These are phyloP conservation scores for Phaeosphaeriaceae sp. DNA, from an alignment of 2,329 filamentous ascomycete genomes.

Conservation along the genomic window DNA sequence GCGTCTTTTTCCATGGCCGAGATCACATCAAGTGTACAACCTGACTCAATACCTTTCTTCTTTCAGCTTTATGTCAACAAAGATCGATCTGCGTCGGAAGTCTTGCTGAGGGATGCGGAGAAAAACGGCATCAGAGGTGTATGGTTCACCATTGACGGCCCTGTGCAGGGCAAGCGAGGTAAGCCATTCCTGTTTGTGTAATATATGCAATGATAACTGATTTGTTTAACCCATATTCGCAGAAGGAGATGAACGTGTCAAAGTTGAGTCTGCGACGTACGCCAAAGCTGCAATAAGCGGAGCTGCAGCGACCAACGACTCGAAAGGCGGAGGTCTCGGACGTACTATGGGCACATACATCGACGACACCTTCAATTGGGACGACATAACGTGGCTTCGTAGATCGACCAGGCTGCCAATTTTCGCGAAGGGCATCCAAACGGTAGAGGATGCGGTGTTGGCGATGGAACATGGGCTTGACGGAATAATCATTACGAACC, in stretches of 20 bases:
- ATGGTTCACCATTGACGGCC: conserved; percentile 32
- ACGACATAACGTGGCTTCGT: conserved; percentile 51
- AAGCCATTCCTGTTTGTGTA: background rate
- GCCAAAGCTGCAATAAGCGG: conserved; percentile 54
- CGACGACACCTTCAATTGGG: conserved; percentile 29
- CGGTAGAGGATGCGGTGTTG: conserved; percentile 47
- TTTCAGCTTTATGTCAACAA: conserved; percentile 38
- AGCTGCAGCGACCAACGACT: conserved; percentile 58
- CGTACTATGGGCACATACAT: conserved; percentile 64
- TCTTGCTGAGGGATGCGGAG: conserved; percentile 22
- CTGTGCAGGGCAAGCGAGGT: conserved; percentile 29
- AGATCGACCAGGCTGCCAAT: conserved; percentile 41
- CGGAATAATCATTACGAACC: conserved; percentile 58
- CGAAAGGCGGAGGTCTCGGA: conserved; percentile 63
- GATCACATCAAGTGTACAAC: conserved; percentile 19
- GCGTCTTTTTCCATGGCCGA: conserved; percentile 31
- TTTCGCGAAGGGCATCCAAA: conserved; percentile 50
- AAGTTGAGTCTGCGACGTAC: conserved; percentile 33
- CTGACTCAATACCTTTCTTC: conserved; percentile 21
- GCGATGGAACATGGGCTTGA: conserved; percentile 50
- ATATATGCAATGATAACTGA: background rate
- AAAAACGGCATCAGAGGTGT: conserved; percentile 21
- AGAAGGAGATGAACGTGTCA: conserved; percentile 32
- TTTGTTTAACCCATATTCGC: background rate
- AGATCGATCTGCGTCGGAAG: conserved; percentile 18